Conservation (phyloP, 306 rosid species). For the Vicia villosa region DNA sequence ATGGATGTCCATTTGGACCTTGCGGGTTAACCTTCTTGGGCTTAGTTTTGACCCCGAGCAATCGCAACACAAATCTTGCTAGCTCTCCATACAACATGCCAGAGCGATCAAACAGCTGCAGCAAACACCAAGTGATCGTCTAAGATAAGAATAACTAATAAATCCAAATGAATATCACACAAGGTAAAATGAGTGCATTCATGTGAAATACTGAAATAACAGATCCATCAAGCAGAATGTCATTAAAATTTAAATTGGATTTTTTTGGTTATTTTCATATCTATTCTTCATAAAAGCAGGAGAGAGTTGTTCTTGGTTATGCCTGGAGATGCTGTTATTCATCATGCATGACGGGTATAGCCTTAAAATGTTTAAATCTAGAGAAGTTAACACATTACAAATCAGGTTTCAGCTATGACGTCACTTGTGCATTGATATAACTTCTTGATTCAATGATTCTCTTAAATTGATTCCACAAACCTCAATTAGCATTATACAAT, state of each 20-base stretch:
- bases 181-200: not conserved
- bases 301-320: constrained; percentile 7
- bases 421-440: constrained; percentile 3
- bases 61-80: constrained; percentile 83
- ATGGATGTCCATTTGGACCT: constrained; percentile 68
- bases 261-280: not conserved
- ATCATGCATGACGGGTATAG: constrained; percentile 4
- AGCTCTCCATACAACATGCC: constrained; percentile 89
- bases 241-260: constrained; percentile 16
- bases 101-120: constrained; percentile 89
- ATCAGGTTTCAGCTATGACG: not conserved
- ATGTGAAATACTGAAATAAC: not conserved
- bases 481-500: not conserved
- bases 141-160: constrained; percentile 8
- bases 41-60: constrained; percentile 74
- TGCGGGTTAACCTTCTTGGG: constrained; percentile 46
- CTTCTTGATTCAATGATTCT: not conserved
- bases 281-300: not conserved
- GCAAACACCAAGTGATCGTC: constrained; percentile 19
- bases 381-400: not conserved
- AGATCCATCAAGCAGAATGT: not conserved
- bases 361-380: constrained; percentile 11
- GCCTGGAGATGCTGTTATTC: not conserved
- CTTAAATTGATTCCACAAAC: constrained; percentile 8
- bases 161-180: not conserved